Evolutionary conservation across 108 stramenopile genomes (phyloP).

Genomic region (Fistulifera solaris): DNA sequence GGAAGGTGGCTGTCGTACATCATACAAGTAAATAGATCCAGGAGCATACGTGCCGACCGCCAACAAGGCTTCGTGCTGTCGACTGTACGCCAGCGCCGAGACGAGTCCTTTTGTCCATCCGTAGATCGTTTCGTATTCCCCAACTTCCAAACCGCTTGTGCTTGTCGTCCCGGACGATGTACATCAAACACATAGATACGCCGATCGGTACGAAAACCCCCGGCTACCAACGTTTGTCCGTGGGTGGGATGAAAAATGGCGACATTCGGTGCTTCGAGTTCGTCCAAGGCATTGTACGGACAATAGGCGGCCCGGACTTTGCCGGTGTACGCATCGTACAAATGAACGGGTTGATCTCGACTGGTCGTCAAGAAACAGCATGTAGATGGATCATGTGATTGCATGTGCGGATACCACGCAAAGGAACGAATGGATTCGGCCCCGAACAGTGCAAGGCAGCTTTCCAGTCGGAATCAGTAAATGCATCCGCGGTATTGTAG

Average conservation of each 20-base stretch:
- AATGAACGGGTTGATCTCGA: slow-evolving; percentile 58
- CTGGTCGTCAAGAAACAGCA: slow-evolving; percentile 41
- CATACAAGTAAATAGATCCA: slow-evolving; percentile 79
- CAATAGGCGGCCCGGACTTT: slow-evolving; percentile 65
- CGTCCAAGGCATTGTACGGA: slow-evolving; percentile 70
- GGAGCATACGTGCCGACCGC: slow-evolving; percentile 78
- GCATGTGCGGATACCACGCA: slow-evolving; percentile 75
- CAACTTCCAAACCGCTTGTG: slow-evolving; percentile 25
- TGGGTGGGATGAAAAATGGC: slow-evolving; percentile 39
- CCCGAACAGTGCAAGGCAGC: slow-evolving; percentile 37
- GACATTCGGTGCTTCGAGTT: slow-evolving; percentile 64
- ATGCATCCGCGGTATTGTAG: slow-evolving; percentile 47
- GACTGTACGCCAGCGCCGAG: slow-evolving; percentile 36
- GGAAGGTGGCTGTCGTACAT: slow-evolving; percentile 45
- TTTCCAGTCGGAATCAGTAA: slow-evolving; percentile 31
- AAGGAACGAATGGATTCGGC: slow-evolving; percentile 66
- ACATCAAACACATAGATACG: slow-evolving; percentile 69
- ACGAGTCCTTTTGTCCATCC: slow-evolving; percentile 81
- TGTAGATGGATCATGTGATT: slow-evolving; percentile 39
- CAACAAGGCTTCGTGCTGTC: slow-evolving; percentile 25
- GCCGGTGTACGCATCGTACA: slow-evolving; percentile 76
- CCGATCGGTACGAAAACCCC: slow-evolving; percentile 64
- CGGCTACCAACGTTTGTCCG: slow-evolving; percentile 51
- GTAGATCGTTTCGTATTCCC: slow-evolving; percentile 69
- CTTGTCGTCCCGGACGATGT: slow-evolving; percentile 55